Conservation (phyloP, 1,139 yeast species). For the Lodderomyces theae region DNA sequence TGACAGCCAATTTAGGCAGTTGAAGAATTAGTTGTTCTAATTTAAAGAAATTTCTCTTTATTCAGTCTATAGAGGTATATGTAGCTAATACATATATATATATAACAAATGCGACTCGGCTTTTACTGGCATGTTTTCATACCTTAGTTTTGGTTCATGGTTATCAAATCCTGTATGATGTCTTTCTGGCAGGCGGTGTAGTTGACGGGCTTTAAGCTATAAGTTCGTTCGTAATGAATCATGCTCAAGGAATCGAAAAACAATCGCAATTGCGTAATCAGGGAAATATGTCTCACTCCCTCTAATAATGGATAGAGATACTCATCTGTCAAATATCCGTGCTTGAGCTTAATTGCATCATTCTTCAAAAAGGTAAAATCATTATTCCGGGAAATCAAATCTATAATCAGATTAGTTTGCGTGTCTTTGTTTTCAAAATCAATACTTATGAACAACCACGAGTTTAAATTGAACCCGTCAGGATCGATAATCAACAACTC, state of each 20-base stretch:
- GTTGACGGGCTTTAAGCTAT: conserved; percentile 54
- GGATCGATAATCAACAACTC: conserved; percentile 60
- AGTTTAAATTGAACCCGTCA: conserved; percentile 78
- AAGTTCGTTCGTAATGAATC: conserved; percentile 69
- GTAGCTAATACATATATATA: background rate
- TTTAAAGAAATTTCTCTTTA: background rate
- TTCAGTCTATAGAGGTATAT: background rate
- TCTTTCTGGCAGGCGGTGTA: conserved; percentile 50
- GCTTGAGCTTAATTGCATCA: conserved; percentile 23
- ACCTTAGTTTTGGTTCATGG: conserved; percentile 1
- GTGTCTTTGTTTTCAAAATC: conserved; percentile 50
- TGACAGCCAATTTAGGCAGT: conserved; percentile 61
- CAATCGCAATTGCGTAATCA: conserved; percentile 54
- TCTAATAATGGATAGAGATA: conserved; percentile 43
- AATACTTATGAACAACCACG: conserved; percentile 83
- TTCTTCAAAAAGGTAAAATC: conserved; percentile 38
- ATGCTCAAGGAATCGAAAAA: conserved; percentile 74
- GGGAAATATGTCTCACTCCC: conserved; percentile 42
- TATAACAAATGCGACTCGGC: background rate
- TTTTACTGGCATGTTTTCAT: too few relatives aligned
- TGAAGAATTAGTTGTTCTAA: conserved; percentile 29
- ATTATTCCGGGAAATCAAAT: conserved; percentile 44
- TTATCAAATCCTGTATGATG: conserved; percentile 44
- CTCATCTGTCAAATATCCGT: conserved; percentile 16
- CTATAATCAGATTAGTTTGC: conserved; percentile 39